A percentile compares a stretch with the other conserved stretches of the same genome.
Conservation (phyloP, 345 rosid species). For the Rhizophora apiculata region DNA sequence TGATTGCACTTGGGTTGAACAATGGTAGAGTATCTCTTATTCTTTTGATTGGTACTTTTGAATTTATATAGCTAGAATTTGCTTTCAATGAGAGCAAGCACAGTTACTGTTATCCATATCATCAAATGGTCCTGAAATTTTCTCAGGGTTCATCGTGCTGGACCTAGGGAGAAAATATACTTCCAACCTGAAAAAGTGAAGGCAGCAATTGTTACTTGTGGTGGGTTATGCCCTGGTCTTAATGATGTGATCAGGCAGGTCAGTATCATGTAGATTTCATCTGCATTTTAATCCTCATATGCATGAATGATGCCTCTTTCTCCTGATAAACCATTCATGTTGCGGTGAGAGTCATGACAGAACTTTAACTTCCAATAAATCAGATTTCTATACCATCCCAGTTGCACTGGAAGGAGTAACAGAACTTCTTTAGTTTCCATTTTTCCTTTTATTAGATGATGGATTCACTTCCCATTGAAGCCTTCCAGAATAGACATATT, state of each 20-base stretch:
- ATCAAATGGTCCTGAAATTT: conserved; percentile 8
- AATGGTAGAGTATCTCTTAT: conserved; percentile 49
- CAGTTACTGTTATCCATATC: background rate
- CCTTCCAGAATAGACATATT: background rate
- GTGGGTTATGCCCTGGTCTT: conserved; percentile 95
- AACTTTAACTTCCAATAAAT: conserved; percentile 5
- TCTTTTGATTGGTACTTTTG: conserved; percentile 2
- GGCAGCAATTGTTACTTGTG: conserved; percentile 91
- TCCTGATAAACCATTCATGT: background rate
- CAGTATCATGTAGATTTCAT: conserved; percentile 15
- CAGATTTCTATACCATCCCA: background rate
- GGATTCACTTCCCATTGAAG: background rate
- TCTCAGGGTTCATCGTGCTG: conserved; percentile 88
- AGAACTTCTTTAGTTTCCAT: background rate
- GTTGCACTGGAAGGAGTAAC: too few species aligned
- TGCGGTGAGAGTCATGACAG: background rate
- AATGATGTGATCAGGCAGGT: conserved; percentile 94
- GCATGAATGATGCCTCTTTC: background rate
- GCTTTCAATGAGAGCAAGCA: background rate
- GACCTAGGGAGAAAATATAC: conserved; percentile 85
- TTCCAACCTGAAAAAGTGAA: conserved; percentile 86
- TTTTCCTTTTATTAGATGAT: background rate
- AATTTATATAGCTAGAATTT: conserved; percentile 11
- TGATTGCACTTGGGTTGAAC: conserved; percentile 85
- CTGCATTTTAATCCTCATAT: conserved; percentile 4